Evolutionary conservation across 2,329 filamentous ascomycete genomes (phyloP).

Genomic region (Elsinoe perseae): DNA sequence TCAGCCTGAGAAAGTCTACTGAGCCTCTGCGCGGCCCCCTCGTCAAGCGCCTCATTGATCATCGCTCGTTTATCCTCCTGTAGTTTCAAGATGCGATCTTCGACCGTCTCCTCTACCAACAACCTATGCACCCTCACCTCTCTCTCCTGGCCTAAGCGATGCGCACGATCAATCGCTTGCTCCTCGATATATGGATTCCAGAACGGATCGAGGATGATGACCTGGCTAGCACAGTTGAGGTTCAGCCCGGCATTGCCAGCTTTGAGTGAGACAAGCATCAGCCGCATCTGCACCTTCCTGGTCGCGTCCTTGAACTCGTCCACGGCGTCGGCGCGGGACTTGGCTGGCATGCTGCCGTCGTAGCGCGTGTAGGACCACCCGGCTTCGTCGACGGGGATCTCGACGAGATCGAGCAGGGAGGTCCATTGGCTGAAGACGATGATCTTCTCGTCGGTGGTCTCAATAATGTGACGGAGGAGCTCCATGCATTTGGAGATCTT

Average conservation of each 20-base stretch:
- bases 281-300: constrained; percentile 41
- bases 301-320: constrained; percentile 57
- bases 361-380: constrained; percentile 59
- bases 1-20: constrained; percentile 59
- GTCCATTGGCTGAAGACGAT: constrained; percentile 81
- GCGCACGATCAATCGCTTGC: constrained; percentile 82
- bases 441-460: constrained; percentile 56
- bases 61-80: constrained; percentile 72
- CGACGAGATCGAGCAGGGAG: constrained; percentile 66
- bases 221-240: constrained; percentile 70
- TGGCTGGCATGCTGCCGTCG: constrained; percentile 65
- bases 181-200: constrained; percentile 93
- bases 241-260: constrained; percentile 83
- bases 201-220: constrained; percentile 87
- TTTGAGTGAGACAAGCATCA: constrained; percentile 73
- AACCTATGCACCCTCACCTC: constrained; percentile 74
- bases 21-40: constrained; percentile 59
- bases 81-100: constrained; percentile 73
- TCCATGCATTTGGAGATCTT: constrained; percentile 65
- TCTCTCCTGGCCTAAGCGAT: constrained; percentile 73
- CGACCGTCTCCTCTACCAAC: constrained; percentile 68
- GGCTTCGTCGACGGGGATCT: constrained; percentile 58
- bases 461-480: constrained; percentile 48
- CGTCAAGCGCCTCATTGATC: constrained; percentile 72
- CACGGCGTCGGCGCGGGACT: constrained; percentile 59